Conservation (phyloP, 305 asterid species). For the Petunia hybrid region DNA sequence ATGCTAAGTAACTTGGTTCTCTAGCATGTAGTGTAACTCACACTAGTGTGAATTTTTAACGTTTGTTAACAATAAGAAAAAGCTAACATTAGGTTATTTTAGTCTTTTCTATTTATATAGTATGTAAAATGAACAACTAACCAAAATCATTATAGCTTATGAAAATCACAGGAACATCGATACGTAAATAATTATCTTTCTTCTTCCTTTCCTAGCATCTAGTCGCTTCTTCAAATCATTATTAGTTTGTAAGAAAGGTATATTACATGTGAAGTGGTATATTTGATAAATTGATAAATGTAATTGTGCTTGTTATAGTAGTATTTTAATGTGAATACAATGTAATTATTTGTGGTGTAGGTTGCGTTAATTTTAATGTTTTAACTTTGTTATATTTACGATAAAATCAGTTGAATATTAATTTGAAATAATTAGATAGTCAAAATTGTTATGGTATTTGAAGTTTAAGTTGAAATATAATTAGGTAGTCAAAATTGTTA, state of each 20-base stretch:
- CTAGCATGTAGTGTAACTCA: too few species aligned
- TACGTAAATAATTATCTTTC: too few species aligned
- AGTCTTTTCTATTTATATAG: too few species aligned
- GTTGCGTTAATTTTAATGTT: neutral
- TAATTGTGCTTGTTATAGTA: neutral
- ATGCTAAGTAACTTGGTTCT: too few species aligned
- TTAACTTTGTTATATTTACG: neutral
- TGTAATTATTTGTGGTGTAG: neutral
- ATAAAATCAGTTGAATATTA: neutral
- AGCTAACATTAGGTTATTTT: too few species aligned
- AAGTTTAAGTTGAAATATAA: neutral
- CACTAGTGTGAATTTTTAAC: too few species aligned
- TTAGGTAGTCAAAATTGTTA: neutral
- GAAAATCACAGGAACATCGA: too few species aligned
- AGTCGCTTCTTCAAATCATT: neutral
- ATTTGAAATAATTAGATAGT: neutral
- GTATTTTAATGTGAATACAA: neutral
- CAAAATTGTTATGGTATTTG: neutral
- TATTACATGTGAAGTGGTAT: neutral
- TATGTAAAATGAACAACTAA: too few species aligned
- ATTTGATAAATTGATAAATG: neutral
- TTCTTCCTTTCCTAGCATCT: neutral
- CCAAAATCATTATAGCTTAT: too few species aligned
- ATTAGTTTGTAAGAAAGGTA: neutral
- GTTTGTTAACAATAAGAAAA: too few species aligned